phyloP scores from a whole-genome alignment of 2,329 filamentous ascomycete species.

The Penicillium sp. region DNA sequence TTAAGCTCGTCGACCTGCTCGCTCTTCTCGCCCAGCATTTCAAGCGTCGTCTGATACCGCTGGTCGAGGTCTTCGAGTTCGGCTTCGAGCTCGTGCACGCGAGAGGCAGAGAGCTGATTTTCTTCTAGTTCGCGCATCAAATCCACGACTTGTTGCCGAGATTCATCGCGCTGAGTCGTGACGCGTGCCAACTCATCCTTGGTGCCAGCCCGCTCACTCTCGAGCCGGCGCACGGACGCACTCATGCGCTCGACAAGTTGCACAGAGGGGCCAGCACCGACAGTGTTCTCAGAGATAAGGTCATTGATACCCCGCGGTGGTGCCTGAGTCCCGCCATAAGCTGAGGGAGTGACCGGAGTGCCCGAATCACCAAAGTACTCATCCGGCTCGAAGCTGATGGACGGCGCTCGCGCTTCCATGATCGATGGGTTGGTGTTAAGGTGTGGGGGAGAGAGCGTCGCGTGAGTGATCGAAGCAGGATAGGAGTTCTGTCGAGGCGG shows the following conservation, averaged over 20 bases:
- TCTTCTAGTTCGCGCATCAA: conserved; percentile 85
- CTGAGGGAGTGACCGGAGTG: conserved; percentile 41
- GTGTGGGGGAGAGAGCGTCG: conserved; percentile 31
- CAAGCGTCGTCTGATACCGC: conserved; percentile 86
- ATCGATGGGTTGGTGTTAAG: conserved; percentile 26
- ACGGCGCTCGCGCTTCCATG: conserved; percentile 35
- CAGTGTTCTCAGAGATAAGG: conserved; percentile 84
- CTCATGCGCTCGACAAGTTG: conserved; percentile 97
- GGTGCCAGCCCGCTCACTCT: conserved; percentile 85
- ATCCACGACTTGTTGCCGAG: conserved; percentile 83
- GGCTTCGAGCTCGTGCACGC: conserved; percentile 65
- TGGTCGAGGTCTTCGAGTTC: conserved; percentile 70
- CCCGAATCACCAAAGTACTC: conserved; percentile 44
- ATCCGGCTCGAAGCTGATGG: conserved; percentile 51
- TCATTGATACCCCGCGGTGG: conserved; percentile 69
- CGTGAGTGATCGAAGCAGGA: conserved; percentile 29
- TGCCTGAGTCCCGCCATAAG: conserved; percentile 39
- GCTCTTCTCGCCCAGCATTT: conserved; percentile 96
- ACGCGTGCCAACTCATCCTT: conserved; percentile 84
- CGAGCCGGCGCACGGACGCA: conserved; percentile 83
- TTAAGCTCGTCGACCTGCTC: conserved; percentile 89
- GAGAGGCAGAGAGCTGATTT: conserved; percentile 62
- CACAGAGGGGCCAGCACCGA: conserved; percentile 86
- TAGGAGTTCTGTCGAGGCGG: conserved; percentile 52
- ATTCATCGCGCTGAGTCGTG: conserved; percentile 84